These are phyloP conservation scores for Microsporum audouinii DNA, from an alignment of 2,329 filamentous ascomycete genomes.

Conservation along the genomic window DNA sequence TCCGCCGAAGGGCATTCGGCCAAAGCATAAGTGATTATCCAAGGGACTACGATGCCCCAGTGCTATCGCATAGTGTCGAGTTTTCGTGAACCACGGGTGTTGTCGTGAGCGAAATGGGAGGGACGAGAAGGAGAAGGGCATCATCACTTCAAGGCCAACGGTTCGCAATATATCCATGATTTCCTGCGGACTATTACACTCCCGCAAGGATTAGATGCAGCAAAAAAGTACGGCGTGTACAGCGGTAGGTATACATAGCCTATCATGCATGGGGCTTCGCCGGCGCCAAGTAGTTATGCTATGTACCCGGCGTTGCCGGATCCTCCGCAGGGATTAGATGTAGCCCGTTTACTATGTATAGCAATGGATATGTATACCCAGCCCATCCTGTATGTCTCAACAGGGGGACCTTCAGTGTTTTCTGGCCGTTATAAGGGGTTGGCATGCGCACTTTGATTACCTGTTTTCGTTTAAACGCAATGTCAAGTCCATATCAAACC, in stretches of 20 bases:
- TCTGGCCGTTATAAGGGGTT: neutral
- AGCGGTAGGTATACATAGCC: neutral
- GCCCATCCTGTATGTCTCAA: neutral
- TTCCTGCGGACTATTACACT: neutral
- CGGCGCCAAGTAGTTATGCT: neutral
- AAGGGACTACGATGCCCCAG: neutral
- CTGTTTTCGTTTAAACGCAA: neutral
- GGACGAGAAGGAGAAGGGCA: neutral
- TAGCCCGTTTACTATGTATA: neutral
- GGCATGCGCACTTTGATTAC: neutral
- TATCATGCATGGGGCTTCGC: neutral
- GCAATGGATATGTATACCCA: neutral
- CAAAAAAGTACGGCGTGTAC: neutral
- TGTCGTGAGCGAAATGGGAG: neutral
- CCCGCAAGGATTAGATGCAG: neutral
- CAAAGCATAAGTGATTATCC: neutral
- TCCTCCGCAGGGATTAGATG: neutral
- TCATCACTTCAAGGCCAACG: neutral
- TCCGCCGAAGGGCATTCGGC: neutral
- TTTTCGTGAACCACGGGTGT: neutral
- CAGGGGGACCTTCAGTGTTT: neutral
- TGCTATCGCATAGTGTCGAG: neutral
- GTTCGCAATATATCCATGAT: neutral
- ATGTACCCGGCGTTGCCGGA: neutral
- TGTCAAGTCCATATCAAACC: neutral